A percentile compares a stretch with the other conserved stretches of the same genome.
Evolutionary conservation across 306 rosid genomes (phyloP).

Genomic region (Prosopis cineraria): DNA sequence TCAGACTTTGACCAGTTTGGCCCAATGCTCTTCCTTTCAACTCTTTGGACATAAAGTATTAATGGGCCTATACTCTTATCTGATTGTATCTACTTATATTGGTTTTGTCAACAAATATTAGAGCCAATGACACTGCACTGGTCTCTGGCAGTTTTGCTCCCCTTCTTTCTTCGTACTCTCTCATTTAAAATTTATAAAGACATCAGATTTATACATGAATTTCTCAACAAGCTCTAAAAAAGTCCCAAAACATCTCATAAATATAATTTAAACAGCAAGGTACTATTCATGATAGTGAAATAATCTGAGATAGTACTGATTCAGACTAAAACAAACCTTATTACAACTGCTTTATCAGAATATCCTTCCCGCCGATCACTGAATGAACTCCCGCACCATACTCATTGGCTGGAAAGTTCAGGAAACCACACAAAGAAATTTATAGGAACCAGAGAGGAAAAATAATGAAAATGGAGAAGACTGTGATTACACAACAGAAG

Average conservation of each 20-base stretch:
- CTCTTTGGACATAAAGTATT: background rate
- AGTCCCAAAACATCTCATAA: background rate
- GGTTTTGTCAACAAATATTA: background rate
- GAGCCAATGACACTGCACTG: background rate
- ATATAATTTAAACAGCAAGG: background rate
- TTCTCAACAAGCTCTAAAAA: background rate
- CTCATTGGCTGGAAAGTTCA: slow-evolving; percentile 76
- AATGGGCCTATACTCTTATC: background rate
- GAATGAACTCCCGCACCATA: slow-evolving; percentile 73
- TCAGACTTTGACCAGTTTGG: background rate
- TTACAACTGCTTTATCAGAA: slow-evolving; percentile 83
- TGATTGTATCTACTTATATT: background rate
- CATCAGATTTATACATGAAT: background rate
- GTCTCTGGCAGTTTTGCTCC: background rate
- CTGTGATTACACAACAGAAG: slow-evolving; percentile 24
- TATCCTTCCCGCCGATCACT: slow-evolving; percentile 88
- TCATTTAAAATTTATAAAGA: background rate
- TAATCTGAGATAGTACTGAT: slow-evolving; percentile 21
- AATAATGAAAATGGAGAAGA: slow-evolving; percentile 15
- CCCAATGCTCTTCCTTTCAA: background rate
- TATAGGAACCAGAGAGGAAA: slow-evolving; percentile 26
- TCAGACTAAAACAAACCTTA: slow-evolving; percentile 60
- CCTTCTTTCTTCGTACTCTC: background rate
- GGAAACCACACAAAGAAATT: slow-evolving; percentile 32
- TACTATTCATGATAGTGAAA: slow-evolving; percentile 5